Percentiles rank a stretch among this genome's conserved stretches.
These are phyloP conservation scores for Glonium stellatum DNA, from an alignment of 495 filamentous ascomycete species.

Conservation along the genomic window DNA sequence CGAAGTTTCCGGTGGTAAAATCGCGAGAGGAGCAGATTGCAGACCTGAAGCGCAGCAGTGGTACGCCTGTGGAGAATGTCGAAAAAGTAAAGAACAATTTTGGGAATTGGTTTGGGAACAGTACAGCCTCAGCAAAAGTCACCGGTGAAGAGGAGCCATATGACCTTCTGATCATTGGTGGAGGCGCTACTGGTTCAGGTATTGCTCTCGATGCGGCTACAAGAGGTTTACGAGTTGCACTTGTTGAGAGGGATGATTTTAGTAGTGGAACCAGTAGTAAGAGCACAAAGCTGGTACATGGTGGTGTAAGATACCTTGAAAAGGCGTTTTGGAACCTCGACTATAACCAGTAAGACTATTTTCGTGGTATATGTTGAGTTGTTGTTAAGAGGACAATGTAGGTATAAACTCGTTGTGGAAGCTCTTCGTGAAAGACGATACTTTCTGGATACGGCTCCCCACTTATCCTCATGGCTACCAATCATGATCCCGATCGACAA, in stretches of 20 bases:
- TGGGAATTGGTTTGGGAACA: slow-evolving; percentile 15
- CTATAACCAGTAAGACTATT: slow-evolving; percentile 62
- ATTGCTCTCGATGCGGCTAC: slow-evolving; percentile 93
- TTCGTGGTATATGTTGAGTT: background rate
- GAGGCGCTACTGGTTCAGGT: slow-evolving; percentile 84
- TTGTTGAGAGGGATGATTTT: slow-evolving; percentile 96
- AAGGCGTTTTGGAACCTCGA: slow-evolving; percentile 97
- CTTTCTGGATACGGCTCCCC: slow-evolving; percentile 91
- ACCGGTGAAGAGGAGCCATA: slow-evolving; percentile 48
- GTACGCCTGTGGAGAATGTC: slow-evolving; percentile 13
- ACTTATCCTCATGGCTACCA: slow-evolving; percentile 88
- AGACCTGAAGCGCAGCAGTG: slow-evolving; percentile 47
- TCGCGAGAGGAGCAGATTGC: slow-evolving; percentile 59
- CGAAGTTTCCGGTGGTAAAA: slow-evolving; percentile 74
- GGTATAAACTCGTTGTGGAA: slow-evolving; percentile 83
- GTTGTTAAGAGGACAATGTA: slow-evolving; percentile 27
- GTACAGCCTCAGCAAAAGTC: slow-evolving; percentile 8
- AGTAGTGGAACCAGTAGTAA: slow-evolving; percentile 90
- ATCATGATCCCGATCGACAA: slow-evolving; percentile 95
- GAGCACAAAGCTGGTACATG: slow-evolving; percentile 95
- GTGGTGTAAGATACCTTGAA: slow-evolving; percentile 91
- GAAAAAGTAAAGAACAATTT: slow-evolving; percentile 33
- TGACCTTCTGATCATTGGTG: slow-evolving; percentile 86
- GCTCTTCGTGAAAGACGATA: slow-evolving; percentile 94
- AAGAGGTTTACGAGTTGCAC: slow-evolving; percentile 82